Conservation (phyloP, 345 rosid species). For the Arabis hirsuta region DNA sequence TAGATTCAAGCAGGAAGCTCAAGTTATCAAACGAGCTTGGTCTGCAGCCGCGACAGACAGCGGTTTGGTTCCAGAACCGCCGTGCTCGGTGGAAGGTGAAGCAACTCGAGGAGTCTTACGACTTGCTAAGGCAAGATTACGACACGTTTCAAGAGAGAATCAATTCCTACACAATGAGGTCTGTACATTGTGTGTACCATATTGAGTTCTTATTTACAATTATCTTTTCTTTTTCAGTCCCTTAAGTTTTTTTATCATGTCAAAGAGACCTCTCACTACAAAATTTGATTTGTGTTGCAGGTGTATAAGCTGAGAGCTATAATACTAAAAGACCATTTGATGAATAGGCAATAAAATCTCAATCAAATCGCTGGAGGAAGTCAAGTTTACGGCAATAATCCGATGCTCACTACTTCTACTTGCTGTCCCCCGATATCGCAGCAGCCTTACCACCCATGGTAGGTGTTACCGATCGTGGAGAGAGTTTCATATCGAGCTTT, state of each 20-base stretch:
- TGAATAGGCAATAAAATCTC: slow-evolving; percentile 22
- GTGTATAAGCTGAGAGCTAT: slow-evolving; percentile 39
- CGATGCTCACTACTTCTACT: slow-evolving; percentile 31
- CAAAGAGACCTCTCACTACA: neutral
- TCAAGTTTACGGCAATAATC: slow-evolving; percentile 28
- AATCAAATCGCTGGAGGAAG: slow-evolving; percentile 3
- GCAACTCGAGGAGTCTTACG: slow-evolving; percentile 80
- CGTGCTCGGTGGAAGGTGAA: slow-evolving; percentile 88
- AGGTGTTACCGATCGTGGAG: neutral
- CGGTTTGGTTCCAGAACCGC: slow-evolving; percentile 92
- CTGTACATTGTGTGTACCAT: neutral
- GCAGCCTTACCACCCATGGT: slow-evolving; percentile 8
- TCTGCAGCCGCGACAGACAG: slow-evolving; percentile 85
- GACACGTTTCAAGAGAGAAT: slow-evolving; percentile 75
- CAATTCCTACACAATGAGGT: slow-evolving; percentile 86
- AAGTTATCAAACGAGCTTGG: slow-evolving; percentile 84
- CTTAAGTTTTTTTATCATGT: neutral
- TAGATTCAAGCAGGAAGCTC: slow-evolving; percentile 83
- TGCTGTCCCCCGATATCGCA: slow-evolving; percentile 20
- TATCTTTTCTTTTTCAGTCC: neutral
- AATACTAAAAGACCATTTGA: slow-evolving; percentile 34
- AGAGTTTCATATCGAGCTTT: slow-evolving; percentile 14
- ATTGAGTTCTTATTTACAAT: neutral
- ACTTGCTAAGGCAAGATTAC: slow-evolving; percentile 69
- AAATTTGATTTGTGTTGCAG: slow-evolving; percentile 5